These are phyloP conservation scores for Backusella morwellensis DNA, from an alignment of 192 early-diverging fungal species.

Conservation along the genomic window DNA sequence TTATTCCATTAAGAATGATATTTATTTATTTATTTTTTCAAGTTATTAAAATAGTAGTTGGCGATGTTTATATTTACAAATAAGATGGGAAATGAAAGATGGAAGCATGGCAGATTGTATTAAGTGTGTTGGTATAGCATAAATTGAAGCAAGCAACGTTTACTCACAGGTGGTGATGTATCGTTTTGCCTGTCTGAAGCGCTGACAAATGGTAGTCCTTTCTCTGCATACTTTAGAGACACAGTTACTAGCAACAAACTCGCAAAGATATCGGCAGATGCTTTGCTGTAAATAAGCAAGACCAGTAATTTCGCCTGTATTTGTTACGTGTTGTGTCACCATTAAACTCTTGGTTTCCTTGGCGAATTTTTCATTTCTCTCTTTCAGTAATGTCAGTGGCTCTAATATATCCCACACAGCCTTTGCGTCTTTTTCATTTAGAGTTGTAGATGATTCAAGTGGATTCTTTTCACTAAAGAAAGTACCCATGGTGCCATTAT, in stretches of 20 bases:
- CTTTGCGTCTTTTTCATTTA: constrained; percentile 7
- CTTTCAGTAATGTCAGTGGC: background rate
- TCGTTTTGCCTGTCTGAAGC: background rate
- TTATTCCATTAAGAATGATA: background rate
- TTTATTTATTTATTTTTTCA: background rate
- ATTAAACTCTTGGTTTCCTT: background rate
- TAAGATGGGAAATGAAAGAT: background rate
- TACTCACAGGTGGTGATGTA: background rate
- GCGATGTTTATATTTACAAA: background rate
- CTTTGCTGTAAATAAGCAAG: background rate
- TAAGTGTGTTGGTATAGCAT: background rate
- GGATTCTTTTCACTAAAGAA: background rate
- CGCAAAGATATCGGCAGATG: background rate
- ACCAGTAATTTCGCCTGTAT: background rate
- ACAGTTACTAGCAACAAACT: background rate
- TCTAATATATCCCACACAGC: constrained; percentile 6
- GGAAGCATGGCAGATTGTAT: background rate
- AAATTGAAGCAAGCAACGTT: background rate
- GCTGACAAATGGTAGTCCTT: background rate
- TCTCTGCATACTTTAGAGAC: background rate
- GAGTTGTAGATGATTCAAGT: background rate
- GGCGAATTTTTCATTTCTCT: constrained; percentile 7
- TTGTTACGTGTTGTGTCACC: background rate
- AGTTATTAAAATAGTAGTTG: background rate
- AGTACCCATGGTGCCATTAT: background rate